A percentile compares a stretch with the other conserved stretches of the same genome.
Evolutionary conservation across 1,284 basidiomycete genomes (phyloP).

Genomic region (Ganoderma meredithae): DNA sequence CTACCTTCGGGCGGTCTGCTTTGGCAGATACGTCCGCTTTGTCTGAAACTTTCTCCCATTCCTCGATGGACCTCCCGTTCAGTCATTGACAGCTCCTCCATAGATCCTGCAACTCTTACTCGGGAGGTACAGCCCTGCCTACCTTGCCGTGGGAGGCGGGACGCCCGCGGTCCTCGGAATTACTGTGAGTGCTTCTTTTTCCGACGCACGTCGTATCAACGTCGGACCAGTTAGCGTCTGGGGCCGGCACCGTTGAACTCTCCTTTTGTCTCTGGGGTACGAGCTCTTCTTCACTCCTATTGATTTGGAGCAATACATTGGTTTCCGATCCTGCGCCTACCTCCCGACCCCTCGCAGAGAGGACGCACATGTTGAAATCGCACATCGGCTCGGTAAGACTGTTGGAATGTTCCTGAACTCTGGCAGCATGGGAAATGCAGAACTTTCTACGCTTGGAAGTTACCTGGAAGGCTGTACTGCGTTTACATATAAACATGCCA

Average conservation of each 20-base stretch:
- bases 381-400: background rate
- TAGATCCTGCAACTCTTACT: background rate
- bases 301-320: background rate
- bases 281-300: background rate
- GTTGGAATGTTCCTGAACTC: background rate
- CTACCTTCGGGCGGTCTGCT: conserved; percentile 63
- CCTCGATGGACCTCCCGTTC: background rate
- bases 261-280: background rate
- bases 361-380: background rate
- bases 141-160: background rate
- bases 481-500: conserved; percentile 1
- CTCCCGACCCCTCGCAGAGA: background rate
- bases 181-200: background rate
- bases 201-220: conserved; percentile 1
- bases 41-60: conserved; percentile 39
- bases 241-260: background rate
- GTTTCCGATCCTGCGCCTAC: background rate
- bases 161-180: background rate
- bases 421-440: conserved; percentile 3
- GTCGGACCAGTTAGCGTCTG: background rate
- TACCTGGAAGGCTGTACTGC: conserved; percentile 5
- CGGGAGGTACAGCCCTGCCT: background rate
- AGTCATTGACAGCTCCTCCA: background rate
- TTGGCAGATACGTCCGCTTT: conserved; percentile 49
- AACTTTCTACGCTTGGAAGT: conserved; percentile 5